These are phyloP conservation scores for Nemania bipapillata DNA, from an alignment of 2,329 filamentous ascomycete genomes.

Conservation along the genomic window DNA sequence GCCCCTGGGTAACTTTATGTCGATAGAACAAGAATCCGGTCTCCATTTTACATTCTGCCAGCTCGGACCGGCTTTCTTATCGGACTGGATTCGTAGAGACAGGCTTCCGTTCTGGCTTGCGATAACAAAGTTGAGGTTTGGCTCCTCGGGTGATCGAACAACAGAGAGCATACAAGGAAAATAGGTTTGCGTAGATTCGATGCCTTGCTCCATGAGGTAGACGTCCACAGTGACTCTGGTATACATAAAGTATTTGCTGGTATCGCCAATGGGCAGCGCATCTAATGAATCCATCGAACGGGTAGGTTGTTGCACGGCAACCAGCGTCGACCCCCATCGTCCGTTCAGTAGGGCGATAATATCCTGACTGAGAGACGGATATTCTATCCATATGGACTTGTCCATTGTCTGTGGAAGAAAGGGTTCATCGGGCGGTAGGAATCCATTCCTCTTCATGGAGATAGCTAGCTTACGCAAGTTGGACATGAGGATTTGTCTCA, in stretches of 20 bases:
- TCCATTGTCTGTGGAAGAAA: slow-evolving; percentile 82
- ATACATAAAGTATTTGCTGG: slow-evolving; percentile 77
- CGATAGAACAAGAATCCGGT: slow-evolving; percentile 71
- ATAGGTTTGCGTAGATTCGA: slow-evolving; percentile 72
- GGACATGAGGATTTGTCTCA: slow-evolving; percentile 67
- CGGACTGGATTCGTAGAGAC: slow-evolving; percentile 76
- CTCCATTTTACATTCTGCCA: slow-evolving; percentile 89
- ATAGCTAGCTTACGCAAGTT: slow-evolving; percentile 78
- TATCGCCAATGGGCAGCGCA: slow-evolving; percentile 81
- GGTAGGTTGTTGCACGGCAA: slow-evolving; percentile 60
- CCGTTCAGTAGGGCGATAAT: slow-evolving; percentile 76
- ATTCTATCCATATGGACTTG: slow-evolving; percentile 82
- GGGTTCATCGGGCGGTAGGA: slow-evolving; percentile 75
- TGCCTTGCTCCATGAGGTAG: slow-evolving; percentile 77
- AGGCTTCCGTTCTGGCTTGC: slow-evolving; percentile 83
- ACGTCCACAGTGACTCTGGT: slow-evolving; percentile 79
- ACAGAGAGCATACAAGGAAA: slow-evolving; percentile 82
- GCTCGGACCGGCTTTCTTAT: slow-evolving; percentile 73
- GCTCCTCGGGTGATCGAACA: slow-evolving; percentile 74
- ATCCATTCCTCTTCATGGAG: slow-evolving; percentile 85
- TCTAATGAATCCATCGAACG: slow-evolving; percentile 68
- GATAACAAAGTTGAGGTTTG: slow-evolving; percentile 76
- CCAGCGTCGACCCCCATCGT: slow-evolving; percentile 62
- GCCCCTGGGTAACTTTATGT: slow-evolving; percentile 77
- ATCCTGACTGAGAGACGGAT: slow-evolving; percentile 78